Evolutionary conservation across 768 basidiomycete genomes (phyloP), one percentile per base, ranked within the genome.

Genomic region (Cantharellus anzutake): DNA sequence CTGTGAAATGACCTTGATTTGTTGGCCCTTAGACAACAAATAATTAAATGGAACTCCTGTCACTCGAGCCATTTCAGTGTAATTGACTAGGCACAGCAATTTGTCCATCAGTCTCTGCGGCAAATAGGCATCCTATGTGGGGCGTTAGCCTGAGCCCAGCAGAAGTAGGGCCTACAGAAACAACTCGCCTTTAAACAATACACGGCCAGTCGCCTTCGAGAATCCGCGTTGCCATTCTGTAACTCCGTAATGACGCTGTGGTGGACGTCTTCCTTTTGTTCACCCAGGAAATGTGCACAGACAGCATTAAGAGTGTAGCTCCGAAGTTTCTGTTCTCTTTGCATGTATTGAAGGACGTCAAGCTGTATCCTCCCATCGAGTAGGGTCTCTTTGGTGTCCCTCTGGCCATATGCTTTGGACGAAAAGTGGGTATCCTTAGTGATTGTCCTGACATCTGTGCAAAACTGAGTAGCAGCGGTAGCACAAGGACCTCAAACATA

Each of bases 31-130:
- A 20, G 92, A 77, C 4, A 99, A 76, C 4, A 99, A 77, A 69
- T 81, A 97, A 67, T 97, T 98, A 79, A 99, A 99, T 0, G 96
- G 96, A 5, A 99, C 92, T n/a, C 96, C 96, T 0, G 96, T 99
- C 2, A 99, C 96, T 69, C 96, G 87, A n/a, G 96, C 79, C 96
- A 99, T 98, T 70, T 99, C 96, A 52, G 81, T 84, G 67, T 96
- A 97, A 70, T 99, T 99, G 70, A 99, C 84, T 66, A 99, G 92
- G 63, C 91, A 98, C 96, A 98, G 97, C 40, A 99, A 76, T 70
- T 98, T 99, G 70, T 98, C 96, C 70, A 99, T 78, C 42, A 98
- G 70, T 59, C 96, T 77, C 71, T 99, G 96, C 0, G 96, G 96
- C 35, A 99, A 81, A 69, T 99, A 99, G 2, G 96, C 94, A 76